Evolutionary conservation across 2,329 filamentous ascomycete genomes (phyloP), one percentile per base, ranked within the genome.

Genomic region (Albifimbria verrucaria): DNA sequence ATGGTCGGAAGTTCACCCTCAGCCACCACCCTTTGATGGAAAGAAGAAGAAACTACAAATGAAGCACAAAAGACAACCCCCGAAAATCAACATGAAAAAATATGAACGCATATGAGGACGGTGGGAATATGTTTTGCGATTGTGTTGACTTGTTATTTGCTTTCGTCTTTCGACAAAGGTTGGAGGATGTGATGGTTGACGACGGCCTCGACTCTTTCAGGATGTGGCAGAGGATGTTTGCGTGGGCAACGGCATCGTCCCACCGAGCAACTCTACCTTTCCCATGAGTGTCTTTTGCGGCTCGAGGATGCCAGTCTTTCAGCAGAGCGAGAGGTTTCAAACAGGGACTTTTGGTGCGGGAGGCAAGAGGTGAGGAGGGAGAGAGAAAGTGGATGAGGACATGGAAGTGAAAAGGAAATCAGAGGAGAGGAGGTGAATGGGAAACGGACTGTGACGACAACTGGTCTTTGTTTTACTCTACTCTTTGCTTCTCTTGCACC

Each of bases 1-100:
- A 57, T 67, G 60, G 63, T 67, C 65, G 62, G 64, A 62, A 57
- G 60, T 52, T 61, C 59, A 60, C 59, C 57, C 57, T n/a, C n/a
- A n/a, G n/a, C n/a, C 32, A 17, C 18, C 32, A n/a, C 18, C 32
- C 32, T 39, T 12, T n/a, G 32, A 12, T 39, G 57, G 48, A 57
- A 58, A 64, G 58, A 64, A 62, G 69, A 65, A 65, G 60, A 67
- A 66, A 65, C 54, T 53, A 6, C 5, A 39, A 39, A 7, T 6
- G 12, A 39, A 39, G 32, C 18, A 28, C 47, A 49, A 22, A 39
- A 56, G 45, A 39, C 32, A 39, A 39, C 15, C 5, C 32, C 15
- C 15, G 32, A 39, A 39, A 39, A 39, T 39, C 32, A 39, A 39
- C 32, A 39, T 39, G 32, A 39, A 39, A 39, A 5, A 39, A 6